These are phyloP conservation scores for Hippophae rhamnoides DNA, from an alignment of 306 rosid genomes.

Conservation along the genomic window DNA sequence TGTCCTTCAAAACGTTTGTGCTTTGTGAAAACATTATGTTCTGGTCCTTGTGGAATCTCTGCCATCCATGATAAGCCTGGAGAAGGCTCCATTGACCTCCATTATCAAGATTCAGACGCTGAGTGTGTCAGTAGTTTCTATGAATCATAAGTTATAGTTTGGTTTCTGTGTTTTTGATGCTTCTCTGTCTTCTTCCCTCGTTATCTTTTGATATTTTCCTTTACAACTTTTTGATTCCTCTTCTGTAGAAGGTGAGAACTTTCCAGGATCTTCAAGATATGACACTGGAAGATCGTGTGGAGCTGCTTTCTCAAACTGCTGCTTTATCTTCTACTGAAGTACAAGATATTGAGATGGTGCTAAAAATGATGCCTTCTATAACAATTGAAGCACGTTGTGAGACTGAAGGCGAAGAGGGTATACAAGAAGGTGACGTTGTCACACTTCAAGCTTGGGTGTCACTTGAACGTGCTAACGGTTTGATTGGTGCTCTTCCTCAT, in stretches of 20 bases:
- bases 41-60: neutral
- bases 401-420: constrained; percentile 97
- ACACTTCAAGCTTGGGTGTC: constrained; percentile 82
- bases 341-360: constrained; percentile 71
- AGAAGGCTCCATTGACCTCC: neutral
- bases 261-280: constrained; percentile 85
- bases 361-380: constrained; percentile 79
- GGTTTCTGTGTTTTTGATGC: neutral
- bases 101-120: neutral
- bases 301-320: constrained; percentile 66
- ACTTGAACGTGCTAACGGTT: constrained; percentile 57
- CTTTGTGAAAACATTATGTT: no score
- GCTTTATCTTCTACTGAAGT: constrained; percentile 63
- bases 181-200: neutral
- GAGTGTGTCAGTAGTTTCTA: neutral
- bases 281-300: constrained; percentile 70
- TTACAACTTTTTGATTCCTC: constrained; percentile 15
- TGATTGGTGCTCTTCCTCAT: constrained; percentile 86
- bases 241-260: constrained; percentile 75
- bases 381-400: constrained; percentile 60
- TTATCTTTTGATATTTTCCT: constrained; percentile 8
- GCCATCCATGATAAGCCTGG: neutral
- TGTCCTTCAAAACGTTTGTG: no score
- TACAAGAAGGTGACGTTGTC: constrained; percentile 89
- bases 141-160: neutral